These are phyloP conservation scores for Codiaeum variegatum DNA, from an alignment of 441 rosid species.

Conservation along the genomic window DNA sequence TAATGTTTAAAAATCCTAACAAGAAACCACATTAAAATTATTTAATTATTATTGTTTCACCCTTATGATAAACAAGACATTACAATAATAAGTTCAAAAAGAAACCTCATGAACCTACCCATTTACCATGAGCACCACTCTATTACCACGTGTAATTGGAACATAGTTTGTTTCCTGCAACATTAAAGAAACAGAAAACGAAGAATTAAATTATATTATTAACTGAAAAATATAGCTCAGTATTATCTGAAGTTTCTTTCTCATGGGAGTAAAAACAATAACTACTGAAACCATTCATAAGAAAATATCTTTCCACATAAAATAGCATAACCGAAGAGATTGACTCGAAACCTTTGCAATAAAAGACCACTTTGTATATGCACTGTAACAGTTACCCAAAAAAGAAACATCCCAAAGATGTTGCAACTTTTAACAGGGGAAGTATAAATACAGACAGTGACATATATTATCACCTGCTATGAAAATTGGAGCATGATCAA, in stretches of 20 bases:
- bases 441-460: neutral
- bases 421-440: neutral
- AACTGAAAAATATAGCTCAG: neutral
- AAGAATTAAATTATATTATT: conserved; percentile 4
- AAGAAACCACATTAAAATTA: neutral
- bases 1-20: neutral
- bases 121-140: conserved; percentile 94
- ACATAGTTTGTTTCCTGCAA: conserved; percentile 94
- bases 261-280: neutral
- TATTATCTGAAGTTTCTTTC: neutral
- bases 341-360: neutral
- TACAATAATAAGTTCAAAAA: neutral
- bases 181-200: conserved; percentile 18
- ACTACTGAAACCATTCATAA: neutral
- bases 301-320: neutral
- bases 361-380: neutral
- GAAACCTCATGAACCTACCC: conserved; percentile 53
- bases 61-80: neutral
- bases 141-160: conserved; percentile 82
- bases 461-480: neutral
- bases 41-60: neutral
- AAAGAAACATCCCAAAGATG: neutral
- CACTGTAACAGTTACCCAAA: neutral
- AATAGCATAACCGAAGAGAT: neutral
- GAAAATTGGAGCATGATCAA: neutral